Evolutionary conservation across 1,284 basidiomycete species (phyloP), one percentile per base, ranked within the genome.

Genomic region (Pterulicium gracile): DNA sequence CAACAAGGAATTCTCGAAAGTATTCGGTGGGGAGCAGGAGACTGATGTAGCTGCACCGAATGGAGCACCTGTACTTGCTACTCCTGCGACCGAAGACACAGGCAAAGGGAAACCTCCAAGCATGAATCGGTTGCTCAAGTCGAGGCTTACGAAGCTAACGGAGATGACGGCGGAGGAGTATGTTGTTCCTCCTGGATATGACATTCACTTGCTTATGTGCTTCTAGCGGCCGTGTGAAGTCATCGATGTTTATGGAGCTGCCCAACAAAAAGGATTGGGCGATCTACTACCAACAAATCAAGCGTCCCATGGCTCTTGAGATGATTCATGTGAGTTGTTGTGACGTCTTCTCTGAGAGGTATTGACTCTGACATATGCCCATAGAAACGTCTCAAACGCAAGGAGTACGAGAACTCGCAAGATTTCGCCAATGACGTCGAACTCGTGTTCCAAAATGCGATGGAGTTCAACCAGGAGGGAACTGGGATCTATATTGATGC

Each of bases 371-470:
- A n/a, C n/a, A n/a, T 1, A 34, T 46, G 14, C 27, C 10, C 23
- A 17, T 50, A 89, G 86, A 86, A 81, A 77, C 75, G 70, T 42
- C 65, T 89, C 52, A 86, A 87, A 57, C 74, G 75, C 47, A 88
- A 87, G 58, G 81, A 84, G 53, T 89, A 89, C 54, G 53, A 58
- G 22, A 71, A 71, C 1, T 65, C 79, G 1, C 68, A 75, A 3
- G 81, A 87, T 32, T 92, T 94, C 58, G 84, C 85, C 45, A 76
- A 77, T 22, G 93, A 96, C 53, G 82, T 93, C 4, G 89, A 93
- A 56, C 75, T 91, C 39, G 85, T 96, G 42, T 95, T 93, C 64
- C 76, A 79, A n/a, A 97, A 97, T 60, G 93, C 93, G 2, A 72
- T 90, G 61, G 65, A 73, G 45, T 89, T 88, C 64, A 89, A 89